Evolutionary conservation across 2,329 filamentous ascomycete genomes (phyloP), one percentile per base, ranked within the genome.

Genomic region (Talaromyces sp.): DNA sequence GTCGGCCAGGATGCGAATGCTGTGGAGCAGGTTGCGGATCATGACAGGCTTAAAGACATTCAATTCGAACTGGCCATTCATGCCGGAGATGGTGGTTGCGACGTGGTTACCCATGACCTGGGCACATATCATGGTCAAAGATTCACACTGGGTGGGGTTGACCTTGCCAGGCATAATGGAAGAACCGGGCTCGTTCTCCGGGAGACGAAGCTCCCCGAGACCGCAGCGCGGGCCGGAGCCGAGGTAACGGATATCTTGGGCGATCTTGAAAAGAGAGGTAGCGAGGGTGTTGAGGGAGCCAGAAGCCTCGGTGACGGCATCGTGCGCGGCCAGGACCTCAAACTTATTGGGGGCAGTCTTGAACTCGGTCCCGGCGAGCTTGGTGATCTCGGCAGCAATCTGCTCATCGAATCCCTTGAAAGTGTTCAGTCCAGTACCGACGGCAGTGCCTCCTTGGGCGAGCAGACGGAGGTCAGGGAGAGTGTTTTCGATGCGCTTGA

Each of bases 121-220:
- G 23, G 91, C 87, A 82, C 94, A 97, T 64, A 98, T 84, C 95
- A 99, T 99, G 70, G 95, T 98, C 77, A 99, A 82, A 65, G 92
- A 91, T 83, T 99, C 95, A 80, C 92, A 96, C 81, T 99, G 95
- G 34, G 95, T 99, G 34, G 95, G 95, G 83, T 99, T 99, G 76
- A 99, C 95, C 84, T 99, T 99, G 73, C 95, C 95, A 52, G 95
- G 95, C 95, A 99, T 99, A 83, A 99, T 98, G 70, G 91, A 96
- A 73, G 90, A 95, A 66, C 94, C 94, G 36, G 95, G 95, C 83
- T 99, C 95, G 81, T 99, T 99, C 83, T 99, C 95, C 30, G 95
- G 95, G 57, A 99, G 87, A 73, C 86, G 86, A 66, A 99, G 86
- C 82, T 99, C 95, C 68, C 93, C 94, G 27, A 98, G 89, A 72